Conservation (phyloP, 495 filamentous ascomycete species). For the Cudoniella acicularis region DNA sequence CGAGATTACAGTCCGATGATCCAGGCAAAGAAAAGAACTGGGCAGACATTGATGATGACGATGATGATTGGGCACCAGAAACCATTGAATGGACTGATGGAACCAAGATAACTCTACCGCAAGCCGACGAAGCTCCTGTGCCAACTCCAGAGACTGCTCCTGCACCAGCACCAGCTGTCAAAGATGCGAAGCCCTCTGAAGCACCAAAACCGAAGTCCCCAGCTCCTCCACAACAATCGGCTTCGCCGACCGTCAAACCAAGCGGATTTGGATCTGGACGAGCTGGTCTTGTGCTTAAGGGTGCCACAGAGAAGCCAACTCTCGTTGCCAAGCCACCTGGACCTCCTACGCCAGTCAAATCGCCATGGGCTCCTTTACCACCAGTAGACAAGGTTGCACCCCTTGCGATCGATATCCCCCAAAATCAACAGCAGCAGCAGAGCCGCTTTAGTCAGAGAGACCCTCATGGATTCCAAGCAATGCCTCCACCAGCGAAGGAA, state of each 20-base stretch:
- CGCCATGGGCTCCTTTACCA: slow-evolving; percentile 85
- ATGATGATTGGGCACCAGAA: slow-evolving; percentile 97
- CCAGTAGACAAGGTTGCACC: slow-evolving; percentile 79
- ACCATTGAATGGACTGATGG: slow-evolving; percentile 97
- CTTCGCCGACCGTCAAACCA: slow-evolving; percentile 33
- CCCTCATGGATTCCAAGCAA: slow-evolving; percentile 36
- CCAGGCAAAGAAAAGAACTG: slow-evolving; percentile 84
- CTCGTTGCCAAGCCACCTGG: slow-evolving; percentile 75
- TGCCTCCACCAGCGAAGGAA: slow-evolving; percentile 59
- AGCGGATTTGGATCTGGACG: slow-evolving; percentile 39
- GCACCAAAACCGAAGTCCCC: slow-evolving; percentile 33
- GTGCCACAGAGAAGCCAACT: slow-evolving; percentile 68
- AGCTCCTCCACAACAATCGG: slow-evolving; percentile 36
- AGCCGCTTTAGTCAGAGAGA: slow-evolving; percentile 29
- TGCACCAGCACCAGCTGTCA: slow-evolving; percentile 27
- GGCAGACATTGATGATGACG: slow-evolving; percentile 98
- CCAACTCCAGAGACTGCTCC: slow-evolving; percentile 37
- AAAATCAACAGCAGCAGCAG: slow-evolving; percentile 21
- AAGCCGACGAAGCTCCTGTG: slow-evolving; percentile 47
- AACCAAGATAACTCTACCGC: slow-evolving; percentile 80
- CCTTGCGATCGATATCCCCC: slow-evolving; percentile 44
- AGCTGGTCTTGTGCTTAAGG: slow-evolving; percentile 56
- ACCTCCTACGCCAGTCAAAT: slow-evolving; percentile 71
- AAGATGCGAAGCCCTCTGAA: slow-evolving; percentile 31
- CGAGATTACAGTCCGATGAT: slow-evolving; percentile 77